Evolutionary conservation across 495 filamentous ascomycete species (phyloP).

Genomic region (Rostrohypoxylon terebratum): DNA sequence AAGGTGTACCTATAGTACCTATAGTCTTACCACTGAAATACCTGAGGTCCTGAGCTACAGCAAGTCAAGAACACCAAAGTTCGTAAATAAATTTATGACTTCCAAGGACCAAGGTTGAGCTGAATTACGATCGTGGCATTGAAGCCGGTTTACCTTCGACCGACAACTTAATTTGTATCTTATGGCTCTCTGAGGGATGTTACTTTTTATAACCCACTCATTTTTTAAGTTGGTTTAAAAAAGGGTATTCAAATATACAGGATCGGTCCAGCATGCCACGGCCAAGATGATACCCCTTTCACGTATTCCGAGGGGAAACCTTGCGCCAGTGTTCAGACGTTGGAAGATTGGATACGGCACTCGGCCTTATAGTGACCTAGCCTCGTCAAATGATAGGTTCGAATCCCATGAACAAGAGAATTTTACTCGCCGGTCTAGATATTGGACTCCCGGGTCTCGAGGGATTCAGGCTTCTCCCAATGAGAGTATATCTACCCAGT

Average conservation of each 20-base stretch:
- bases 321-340: constrained; percentile 16
- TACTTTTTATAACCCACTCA: background rate
- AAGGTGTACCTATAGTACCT: background rate
- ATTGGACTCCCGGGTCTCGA: constrained; percentile 78
- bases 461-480: constrained; percentile 70
- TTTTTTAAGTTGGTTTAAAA: background rate
- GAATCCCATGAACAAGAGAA: constrained; percentile 15
- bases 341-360: constrained; percentile 4
- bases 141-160: background rate
- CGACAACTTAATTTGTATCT: no score
- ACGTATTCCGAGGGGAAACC: constrained; percentile 28
- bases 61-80: constrained; percentile 1
- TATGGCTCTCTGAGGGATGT: background rate
- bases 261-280: constrained; percentile 21
- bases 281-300: constrained; percentile 40
- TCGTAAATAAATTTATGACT: background rate
- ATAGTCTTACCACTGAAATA: constrained; percentile 24
- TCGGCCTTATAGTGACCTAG: constrained; percentile 15
- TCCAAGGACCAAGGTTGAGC: no score
- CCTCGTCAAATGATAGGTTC: constrained; percentile 14
- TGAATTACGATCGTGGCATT: no score
- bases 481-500: constrained; percentile 58
- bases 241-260: background rate
- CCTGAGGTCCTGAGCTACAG: background rate
- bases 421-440: constrained; percentile 69